Evolutionary conservation across 139 green algal species (phyloP).

Genomic region (Dunaliella sp.): DNA sequence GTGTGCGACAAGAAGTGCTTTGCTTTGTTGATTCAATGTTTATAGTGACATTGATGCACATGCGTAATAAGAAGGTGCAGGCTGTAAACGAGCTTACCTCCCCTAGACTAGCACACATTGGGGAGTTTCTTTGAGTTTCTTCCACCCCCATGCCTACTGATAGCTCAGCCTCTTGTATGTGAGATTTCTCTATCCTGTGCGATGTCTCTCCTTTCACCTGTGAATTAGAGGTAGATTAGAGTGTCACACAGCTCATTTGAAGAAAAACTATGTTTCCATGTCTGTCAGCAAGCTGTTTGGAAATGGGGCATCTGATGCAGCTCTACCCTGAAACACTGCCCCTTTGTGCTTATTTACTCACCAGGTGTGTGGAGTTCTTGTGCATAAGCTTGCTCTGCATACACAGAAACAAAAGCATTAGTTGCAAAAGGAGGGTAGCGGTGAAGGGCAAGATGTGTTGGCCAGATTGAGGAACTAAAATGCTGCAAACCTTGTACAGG

Average conservation of each 20-base stretch:
- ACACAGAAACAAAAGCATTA: neutral
- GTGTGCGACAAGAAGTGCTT: neutral
- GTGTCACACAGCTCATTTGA: neutral
- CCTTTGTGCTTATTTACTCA: constrained; percentile 4
- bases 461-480: neutral
- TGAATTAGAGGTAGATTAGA: too few species aligned
- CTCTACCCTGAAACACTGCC: too few species aligned
- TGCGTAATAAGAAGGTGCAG: neutral
- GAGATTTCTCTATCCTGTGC: constrained; percentile 55
- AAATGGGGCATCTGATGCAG: too few species aligned
- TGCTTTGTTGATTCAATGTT: neutral
- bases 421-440: neutral
- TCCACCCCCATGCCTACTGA: constrained; percentile 15
- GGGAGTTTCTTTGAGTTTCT: constrained; percentile 29
- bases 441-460: neutral
- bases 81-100: neutral
- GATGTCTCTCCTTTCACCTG: constrained; percentile 30
- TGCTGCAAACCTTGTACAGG: constrained; percentile 28
- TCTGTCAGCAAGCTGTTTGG: neutral
- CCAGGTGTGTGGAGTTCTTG: constrained; percentile 70
- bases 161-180: constrained; percentile 58
- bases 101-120: constrained; percentile 44
- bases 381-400: constrained; percentile 35
- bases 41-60: neutral
- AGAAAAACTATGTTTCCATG: neutral